Evolutionary conservation across 257 asterid species (phyloP), one percentile per base, ranked within the genome.

Genomic region (Apocynum venetum): DNA sequence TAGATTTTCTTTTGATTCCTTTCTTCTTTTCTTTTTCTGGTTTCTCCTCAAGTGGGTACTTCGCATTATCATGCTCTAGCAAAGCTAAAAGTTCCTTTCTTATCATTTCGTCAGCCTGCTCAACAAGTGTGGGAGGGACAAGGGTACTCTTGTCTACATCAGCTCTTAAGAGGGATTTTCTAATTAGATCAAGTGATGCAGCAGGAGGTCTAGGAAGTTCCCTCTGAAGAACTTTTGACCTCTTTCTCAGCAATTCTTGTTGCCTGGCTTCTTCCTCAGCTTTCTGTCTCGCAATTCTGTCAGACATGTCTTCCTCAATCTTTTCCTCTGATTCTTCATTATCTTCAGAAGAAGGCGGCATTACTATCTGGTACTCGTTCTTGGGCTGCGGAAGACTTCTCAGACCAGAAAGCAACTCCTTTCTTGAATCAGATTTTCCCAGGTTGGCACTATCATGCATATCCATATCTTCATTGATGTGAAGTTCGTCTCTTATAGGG

Each of bases 281-380:
- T 89, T 85, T 96, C 92, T 91, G 96, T 85, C 97, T 90, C 69
- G 98, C 93, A 79, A 93, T 78, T 83, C 89, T 88, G 56, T 96
- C 99, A 31, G 99, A 96, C 99, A 96, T 96, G 80, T 96, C 99
- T 79, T 96, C 99, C 84, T 96, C 99, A 40, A 96, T 86, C 87
- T 89, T 91, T 90, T 96, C 99, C 85, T 93, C 97, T 15, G 91
- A 91, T 81, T 96, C 99, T 73, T 96, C 99, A 82, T 86, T 86
- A 25, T 96, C 97, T 79, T 96, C 97, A 68, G 89, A 87, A 53
- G 82, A 51, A 1, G 91, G 95, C 48, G 92, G 98, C 25, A 89
- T 81, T 67, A 85, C 95, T 47, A 90, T 90, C 85, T 96, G 97
- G 79, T 93, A 96, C 79, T 93, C 98, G 64, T 96, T 93, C 82